These are phyloP conservation scores for Globisporangium sylvaticum DNA, from an alignment of 352 stramenopile genomes.

Conservation along the genomic window DNA sequence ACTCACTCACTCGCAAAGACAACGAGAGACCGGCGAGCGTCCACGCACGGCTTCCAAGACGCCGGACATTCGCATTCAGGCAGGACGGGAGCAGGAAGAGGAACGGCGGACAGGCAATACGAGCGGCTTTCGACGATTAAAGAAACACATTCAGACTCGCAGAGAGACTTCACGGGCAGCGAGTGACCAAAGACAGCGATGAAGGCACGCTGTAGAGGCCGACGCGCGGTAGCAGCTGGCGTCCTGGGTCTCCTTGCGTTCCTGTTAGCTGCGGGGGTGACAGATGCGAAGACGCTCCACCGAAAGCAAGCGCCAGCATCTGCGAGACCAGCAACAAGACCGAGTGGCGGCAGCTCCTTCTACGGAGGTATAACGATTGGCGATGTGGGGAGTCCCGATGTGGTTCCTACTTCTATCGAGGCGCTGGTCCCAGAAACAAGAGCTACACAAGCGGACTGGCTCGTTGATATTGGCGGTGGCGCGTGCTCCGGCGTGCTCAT, in stretches of 20 bases:
- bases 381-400: not conserved
- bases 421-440: not conserved
- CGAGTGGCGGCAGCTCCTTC: not conserved
- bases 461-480: not conserved
- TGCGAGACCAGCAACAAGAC: not conserved
- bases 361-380: not conserved
- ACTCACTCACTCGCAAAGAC: no score
- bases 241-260: not conserved
- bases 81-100: not conserved
- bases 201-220: not conserved
- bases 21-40: not conserved
- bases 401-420: not conserved
- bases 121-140: not conserved
- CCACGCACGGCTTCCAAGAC: no score
- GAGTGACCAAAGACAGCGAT: not conserved
- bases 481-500: conserved; percentile 2
- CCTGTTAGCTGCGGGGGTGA: not conserved
- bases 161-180: not conserved
- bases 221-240: not conserved
- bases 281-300: not conserved
- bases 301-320: not conserved
- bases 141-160: not conserved
- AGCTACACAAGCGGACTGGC: not conserved
- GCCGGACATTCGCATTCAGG: not conserved
- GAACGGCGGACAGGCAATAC: not conserved